Conservation (phyloP, 164 flowering plant species). For the Liriodendron chinense region DNA sequence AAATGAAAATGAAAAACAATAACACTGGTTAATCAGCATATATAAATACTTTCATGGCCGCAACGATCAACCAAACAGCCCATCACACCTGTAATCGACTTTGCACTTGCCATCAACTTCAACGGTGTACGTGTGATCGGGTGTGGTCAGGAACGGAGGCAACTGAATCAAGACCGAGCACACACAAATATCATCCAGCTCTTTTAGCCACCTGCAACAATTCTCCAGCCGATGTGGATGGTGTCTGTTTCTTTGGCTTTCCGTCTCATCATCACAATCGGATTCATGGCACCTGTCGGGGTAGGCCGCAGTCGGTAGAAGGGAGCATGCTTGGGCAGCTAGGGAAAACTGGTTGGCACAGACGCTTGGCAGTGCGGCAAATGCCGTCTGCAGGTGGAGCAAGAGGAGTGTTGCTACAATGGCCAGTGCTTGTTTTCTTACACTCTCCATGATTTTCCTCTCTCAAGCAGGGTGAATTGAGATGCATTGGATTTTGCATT, state of each 20-base stretch:
- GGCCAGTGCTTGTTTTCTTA: neutral
- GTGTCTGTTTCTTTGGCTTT: neutral
- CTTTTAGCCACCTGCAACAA: neutral
- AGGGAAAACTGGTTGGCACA: neutral
- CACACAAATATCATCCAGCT: neutral
- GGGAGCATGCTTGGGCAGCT: neutral
- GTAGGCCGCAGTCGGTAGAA: neutral
- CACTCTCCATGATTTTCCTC: too few species aligned
- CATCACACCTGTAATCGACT: neutral
- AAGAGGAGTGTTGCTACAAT: neutral
- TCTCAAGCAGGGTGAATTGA: too few species aligned
- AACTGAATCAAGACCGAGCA: neutral
- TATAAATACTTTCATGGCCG: neutral
- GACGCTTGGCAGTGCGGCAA: neutral
- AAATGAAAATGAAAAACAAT: too few species aligned
- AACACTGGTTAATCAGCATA: too few species aligned
- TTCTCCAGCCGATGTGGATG: neutral
- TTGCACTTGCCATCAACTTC: neutral
- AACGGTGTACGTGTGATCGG: neutral
- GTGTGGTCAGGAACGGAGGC: neutral
- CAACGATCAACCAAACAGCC: neutral
- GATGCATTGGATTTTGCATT: neutral
- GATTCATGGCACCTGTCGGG: neutral
- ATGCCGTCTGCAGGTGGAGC: neutral
- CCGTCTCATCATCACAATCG: neutral